Evolutionary conservation across 1,139 yeast genomes (phyloP).

Genomic region (Taphrina populina): DNA sequence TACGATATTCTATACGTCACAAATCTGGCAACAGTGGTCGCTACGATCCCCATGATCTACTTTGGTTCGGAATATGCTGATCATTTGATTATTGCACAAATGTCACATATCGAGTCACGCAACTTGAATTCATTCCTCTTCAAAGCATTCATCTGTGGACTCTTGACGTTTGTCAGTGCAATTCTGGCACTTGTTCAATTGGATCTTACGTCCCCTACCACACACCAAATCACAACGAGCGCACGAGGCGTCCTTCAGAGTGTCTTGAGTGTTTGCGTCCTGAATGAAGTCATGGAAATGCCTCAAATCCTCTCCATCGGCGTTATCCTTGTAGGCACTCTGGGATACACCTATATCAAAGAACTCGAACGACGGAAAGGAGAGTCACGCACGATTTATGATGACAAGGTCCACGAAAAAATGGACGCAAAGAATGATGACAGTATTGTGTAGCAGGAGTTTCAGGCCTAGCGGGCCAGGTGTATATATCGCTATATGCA

Average conservation of each 20-base stretch:
- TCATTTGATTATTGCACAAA: constrained; percentile 21
- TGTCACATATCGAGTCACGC: constrained; percentile 2
- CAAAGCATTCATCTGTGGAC: constrained; percentile 22
- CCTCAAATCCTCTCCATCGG: constrained; percentile 28
- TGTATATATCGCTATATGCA: not conserved
- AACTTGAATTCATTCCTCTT: constrained; percentile 22
- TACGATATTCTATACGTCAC: constrained; percentile 25
- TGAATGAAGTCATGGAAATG: constrained; percentile 26
- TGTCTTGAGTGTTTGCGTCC: constrained; percentile 29
- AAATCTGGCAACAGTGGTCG: constrained; percentile 21
- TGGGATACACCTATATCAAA: constrained; percentile 24
- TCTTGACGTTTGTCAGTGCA: constrained; percentile 29
- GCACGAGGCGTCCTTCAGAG: constrained; percentile 35
- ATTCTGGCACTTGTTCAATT: constrained; percentile 33
- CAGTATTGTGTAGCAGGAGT: constrained; percentile 2
- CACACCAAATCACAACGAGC: constrained; percentile 35
- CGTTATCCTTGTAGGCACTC: constrained; percentile 33
- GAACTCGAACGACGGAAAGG: constrained; percentile 16
- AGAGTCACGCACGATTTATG: not conserved
- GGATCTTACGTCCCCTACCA: constrained; percentile 35
- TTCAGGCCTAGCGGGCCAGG: not conserved
- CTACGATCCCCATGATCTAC: constrained; percentile 24
- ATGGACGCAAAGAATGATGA: not conserved
- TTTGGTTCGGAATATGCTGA: constrained; percentile 30
- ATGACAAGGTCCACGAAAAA: constrained; percentile 1